phyloP scores from a whole-genome alignment of 768 basidiomycete genomes.

The Boletus subcaerulescens region DNA sequence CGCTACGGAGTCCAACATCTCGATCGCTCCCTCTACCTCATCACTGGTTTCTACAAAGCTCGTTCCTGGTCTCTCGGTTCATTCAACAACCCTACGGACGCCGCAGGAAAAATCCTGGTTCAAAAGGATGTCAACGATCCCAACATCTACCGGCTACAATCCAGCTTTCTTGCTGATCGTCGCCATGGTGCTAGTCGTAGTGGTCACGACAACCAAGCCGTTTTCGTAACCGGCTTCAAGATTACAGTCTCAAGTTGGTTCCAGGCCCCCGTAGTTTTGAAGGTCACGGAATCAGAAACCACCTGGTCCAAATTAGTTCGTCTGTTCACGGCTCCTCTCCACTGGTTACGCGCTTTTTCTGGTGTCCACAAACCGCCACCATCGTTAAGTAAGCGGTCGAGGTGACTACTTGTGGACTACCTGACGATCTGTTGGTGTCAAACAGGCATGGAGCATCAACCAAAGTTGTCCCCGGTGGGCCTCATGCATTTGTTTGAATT shows the following conservation, averaged over 20 bases:
- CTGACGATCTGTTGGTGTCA: not conserved
- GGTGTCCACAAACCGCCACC: not conserved
- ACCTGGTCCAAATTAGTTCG: not conserved
- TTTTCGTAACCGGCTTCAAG: not conserved
- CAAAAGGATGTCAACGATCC: not conserved
- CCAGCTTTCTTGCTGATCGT: not conserved
- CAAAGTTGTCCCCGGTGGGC: not conserved
- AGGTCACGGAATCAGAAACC: not conserved
- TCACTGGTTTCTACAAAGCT: slow-evolving; percentile 2
- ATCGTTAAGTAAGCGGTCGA: not conserved
- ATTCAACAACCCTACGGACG: not conserved
- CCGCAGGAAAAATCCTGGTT: not conserved
- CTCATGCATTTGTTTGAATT: no score
- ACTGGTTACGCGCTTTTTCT: not conserved
- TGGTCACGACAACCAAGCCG: not conserved
- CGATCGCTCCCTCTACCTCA: not conserved
- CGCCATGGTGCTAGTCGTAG: not conserved
- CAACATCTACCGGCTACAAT: not conserved
- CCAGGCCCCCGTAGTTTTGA: not conserved
- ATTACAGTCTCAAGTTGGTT: not conserved
- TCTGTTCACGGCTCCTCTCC: not conserved
- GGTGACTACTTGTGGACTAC: not conserved
- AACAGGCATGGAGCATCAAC: not conserved
- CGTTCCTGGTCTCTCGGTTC: not conserved
- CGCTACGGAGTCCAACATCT: not conserved